A percentile compares a stretch with the other conserved stretches of the same genome.
These are phyloP conservation scores for Sideroxylon spinosum DNA, from an alignment of 179 eudicot genomes.

Conservation along the genomic window DNA sequence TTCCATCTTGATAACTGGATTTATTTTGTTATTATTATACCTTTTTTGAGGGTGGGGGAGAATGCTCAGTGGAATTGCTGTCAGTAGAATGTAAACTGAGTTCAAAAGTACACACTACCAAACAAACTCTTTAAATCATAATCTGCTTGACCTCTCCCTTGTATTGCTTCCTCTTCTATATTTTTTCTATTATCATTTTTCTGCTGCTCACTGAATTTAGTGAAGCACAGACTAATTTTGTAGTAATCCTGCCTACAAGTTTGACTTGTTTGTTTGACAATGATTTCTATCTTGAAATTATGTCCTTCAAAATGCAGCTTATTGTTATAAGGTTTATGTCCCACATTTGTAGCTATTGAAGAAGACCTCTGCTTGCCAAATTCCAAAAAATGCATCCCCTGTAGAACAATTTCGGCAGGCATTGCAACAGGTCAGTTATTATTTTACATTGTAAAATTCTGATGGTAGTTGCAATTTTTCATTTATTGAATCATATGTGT, in stretches of 20 bases:
- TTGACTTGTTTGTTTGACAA: slow-evolving; percentile 1
- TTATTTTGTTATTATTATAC: background rate
- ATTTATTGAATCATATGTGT: background rate
- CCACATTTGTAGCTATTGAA: slow-evolving; percentile 72
- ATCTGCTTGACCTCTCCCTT: too few species aligned
- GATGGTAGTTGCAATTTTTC: background rate
- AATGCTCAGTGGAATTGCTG: background rate
- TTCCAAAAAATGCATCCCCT: slow-evolving; percentile 61
- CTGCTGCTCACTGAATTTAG: slow-evolving; percentile 9
- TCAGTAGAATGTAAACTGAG: background rate
- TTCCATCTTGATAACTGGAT: background rate
- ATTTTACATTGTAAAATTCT: background rate
- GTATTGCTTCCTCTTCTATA: slow-evolving; percentile 3
- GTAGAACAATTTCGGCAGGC: slow-evolving; percentile 76
- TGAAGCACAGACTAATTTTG: background rate
- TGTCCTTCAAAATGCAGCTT: slow-evolving; percentile 44
- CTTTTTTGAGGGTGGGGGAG: background rate
- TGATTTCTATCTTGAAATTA: slow-evolving; percentile 27
- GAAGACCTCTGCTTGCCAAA: slow-evolving; percentile 66
- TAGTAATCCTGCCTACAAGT: background rate
- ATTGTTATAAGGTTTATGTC: slow-evolving; percentile 37
- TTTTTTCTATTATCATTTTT: background rate
- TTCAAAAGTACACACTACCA: background rate
- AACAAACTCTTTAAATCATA: background rate
- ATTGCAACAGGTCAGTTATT: slow-evolving; percentile 64